Conservation (phyloP, 495 filamentous ascomycete species). For the Glonium stellatum region DNA sequence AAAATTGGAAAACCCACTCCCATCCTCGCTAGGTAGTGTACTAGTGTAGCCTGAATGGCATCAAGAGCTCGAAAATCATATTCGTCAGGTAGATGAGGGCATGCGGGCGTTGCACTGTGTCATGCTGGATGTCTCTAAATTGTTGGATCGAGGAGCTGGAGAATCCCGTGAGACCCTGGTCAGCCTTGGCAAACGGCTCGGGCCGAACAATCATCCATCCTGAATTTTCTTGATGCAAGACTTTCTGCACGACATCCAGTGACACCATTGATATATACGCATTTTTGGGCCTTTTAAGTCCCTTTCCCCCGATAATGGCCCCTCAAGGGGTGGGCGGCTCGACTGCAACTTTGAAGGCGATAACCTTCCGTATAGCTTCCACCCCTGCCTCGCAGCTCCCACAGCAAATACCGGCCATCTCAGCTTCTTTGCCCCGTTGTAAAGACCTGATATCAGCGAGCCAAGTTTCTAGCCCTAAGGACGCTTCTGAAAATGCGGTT, state of each 20-base stretch:
- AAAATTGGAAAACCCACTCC: conserved; percentile 16
- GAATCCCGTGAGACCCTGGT: neutral
- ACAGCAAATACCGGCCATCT: conserved; percentile 29
- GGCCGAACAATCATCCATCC: neutral
- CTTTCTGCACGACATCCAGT: neutral
- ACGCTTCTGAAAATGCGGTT: conserved; percentile 51
- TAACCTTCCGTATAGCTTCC: conserved; percentile 34
- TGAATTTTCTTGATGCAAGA: neutral
- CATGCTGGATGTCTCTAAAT: neutral
- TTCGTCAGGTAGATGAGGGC: neutral
- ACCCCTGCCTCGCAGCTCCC: conserved; percentile 31
- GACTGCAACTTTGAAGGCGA: conserved; percentile 25
- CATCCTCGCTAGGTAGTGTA: conserved; percentile 8
- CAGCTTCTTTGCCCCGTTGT: conserved; percentile 29
- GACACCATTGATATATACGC: too few species aligned
- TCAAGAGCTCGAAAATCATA: neutral
- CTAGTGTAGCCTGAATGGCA: neutral
- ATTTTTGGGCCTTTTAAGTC: neutral
- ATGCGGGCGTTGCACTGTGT: neutral
- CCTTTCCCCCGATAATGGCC: neutral
- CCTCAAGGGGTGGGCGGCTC: neutral
- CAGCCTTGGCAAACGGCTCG: neutral
- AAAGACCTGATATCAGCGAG: conserved; percentile 29
- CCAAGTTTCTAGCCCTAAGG: conserved; percentile 39
- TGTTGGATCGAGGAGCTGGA: conserved; percentile 2